Evolutionary conservation across 768 basidiomycete genomes (phyloP), one percentile per base, ranked within the genome.

Genomic region (Auricularia sp.): DNA sequence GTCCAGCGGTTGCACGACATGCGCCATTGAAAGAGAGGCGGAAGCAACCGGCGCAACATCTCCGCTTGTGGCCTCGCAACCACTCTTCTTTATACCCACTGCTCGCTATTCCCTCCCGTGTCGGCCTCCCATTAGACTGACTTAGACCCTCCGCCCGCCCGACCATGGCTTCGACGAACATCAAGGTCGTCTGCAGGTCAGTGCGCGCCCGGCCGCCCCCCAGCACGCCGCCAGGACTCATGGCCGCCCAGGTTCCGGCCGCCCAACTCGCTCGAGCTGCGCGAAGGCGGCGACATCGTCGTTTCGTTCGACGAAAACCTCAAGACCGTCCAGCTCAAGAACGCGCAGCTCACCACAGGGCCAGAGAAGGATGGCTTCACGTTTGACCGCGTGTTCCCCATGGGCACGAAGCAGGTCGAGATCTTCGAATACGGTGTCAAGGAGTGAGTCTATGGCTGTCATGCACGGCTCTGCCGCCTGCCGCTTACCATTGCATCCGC

Each of bases 401-500:
- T 95, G 81, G 85, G 82, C 47, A 92, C 95, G 54, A 83, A 86
- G 75, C 97, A 99, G 75, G 78, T 85, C 63, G 94, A 98, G 75
- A 94, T 99, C 59, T 99, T 98, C 74, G 95, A 98, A 76, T 99
- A 97, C 75, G 97, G 97, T 63, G 92, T 99, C 47, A 96, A 94
- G 76, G 96, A 94, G 92, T 93, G 91, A 82, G 24, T 65, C 61
- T 37, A 42, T 59, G 47, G 56, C 39, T 8, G 24, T 21, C 63
- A 54, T 59, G n/a, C 56, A 16, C 24, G 51, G 45, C 56, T 8
- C 54, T 58, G 67, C 59, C 56, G 59, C 2, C 29, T 29, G 29
- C 29, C 63, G 65, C 35, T 65, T 59, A 36, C 10, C 67, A 62
- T 69, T 36, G n/a, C 54, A 58, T 29, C 36, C 34, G 64, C 70